Percentiles rank a stretch among this genome's conserved stretches.
Evolutionary conservation across 1,139 yeast genomes (phyloP).

Genomic region (Yamadazyma conglobata): DNA sequence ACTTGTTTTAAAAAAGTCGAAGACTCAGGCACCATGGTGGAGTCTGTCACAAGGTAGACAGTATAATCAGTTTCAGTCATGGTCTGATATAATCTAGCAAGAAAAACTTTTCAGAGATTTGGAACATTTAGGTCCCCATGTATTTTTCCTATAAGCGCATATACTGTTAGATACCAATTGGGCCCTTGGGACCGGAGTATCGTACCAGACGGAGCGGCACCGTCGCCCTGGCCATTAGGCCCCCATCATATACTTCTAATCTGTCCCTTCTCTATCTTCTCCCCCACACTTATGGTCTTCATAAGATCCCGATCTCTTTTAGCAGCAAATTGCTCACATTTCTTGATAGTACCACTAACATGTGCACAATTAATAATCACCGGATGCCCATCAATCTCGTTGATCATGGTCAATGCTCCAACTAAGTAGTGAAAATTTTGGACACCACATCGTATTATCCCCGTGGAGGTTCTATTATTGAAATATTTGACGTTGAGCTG

Average conservation of each 20-base stretch:
- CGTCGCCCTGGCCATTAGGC: no score
- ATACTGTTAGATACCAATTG: slow-evolving; percentile 5
- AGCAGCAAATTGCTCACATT: slow-evolving; percentile 69
- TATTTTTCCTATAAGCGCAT: slow-evolving; percentile 10
- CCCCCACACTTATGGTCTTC: slow-evolving; percentile 10
- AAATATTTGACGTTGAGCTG: slow-evolving; percentile 73
- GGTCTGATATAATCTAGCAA: not conserved
- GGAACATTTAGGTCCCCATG: no score
- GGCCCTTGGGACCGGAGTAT: no score
- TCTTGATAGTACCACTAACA: slow-evolving; percentile 85
- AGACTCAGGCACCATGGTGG: slow-evolving; percentile 67
- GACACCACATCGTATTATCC: slow-evolving; percentile 75
- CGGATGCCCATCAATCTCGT: slow-evolving; percentile 45
- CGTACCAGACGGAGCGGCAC: no score
- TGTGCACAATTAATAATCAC: slow-evolving; percentile 63
- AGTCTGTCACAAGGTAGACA: slow-evolving; percentile 78
- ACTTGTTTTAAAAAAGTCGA: slow-evolving; percentile 60
- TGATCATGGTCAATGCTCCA: slow-evolving; percentile 69
- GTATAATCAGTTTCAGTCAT: slow-evolving; percentile 49
- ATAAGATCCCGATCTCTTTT: slow-evolving; percentile 39
- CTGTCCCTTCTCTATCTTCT: slow-evolving; percentile 9
- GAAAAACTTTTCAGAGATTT: slow-evolving; percentile 1
- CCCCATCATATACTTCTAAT: slow-evolving; percentile 1
- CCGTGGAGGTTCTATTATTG: slow-evolving; percentile 77
- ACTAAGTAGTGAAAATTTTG: slow-evolving; percentile 60